phyloP scores from a whole-genome alignment of 2,329 filamentous ascomycete genomes.

The Fusarium sp. region DNA sequence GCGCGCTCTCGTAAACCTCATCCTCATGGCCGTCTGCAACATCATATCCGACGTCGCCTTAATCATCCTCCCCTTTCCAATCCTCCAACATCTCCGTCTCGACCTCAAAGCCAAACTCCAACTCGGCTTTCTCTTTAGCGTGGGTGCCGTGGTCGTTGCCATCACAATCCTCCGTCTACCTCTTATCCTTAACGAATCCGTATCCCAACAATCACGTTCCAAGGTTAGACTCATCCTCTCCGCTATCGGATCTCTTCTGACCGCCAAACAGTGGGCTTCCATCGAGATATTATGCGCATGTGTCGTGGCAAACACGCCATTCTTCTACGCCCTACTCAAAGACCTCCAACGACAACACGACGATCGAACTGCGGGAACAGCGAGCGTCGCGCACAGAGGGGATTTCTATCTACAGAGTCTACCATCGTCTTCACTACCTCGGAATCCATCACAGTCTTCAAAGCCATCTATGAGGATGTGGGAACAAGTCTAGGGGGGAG shows the following conservation, averaged over 20 bases:
- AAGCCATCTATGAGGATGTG: neutral
- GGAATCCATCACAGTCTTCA: neutral
- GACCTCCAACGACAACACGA: slow-evolving; percentile 43
- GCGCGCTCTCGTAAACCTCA: slow-evolving; percentile 41
- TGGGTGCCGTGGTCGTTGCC: slow-evolving; percentile 41
- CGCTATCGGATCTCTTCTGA: neutral
- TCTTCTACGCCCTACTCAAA: slow-evolving; percentile 44
- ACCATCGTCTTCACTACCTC: slow-evolving; percentile 14
- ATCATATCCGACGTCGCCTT: slow-evolving; percentile 44
- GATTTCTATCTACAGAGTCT: slow-evolving; percentile 30
- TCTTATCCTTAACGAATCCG: slow-evolving; percentile 42
- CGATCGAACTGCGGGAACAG: slow-evolving; percentile 24
- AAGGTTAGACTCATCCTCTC: slow-evolving; percentile 29
- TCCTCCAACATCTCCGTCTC: slow-evolving; percentile 38
- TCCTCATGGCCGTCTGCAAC: slow-evolving; percentile 46
- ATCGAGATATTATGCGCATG: slow-evolving; percentile 48
- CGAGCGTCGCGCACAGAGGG: slow-evolving; percentile 4
- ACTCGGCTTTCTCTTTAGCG: slow-evolving; percentile 41
- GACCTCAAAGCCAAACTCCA: slow-evolving; percentile 32
- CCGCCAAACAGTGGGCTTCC: slow-evolving; percentile 42
- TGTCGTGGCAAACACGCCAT: slow-evolving; percentile 45
- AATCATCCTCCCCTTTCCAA: slow-evolving; percentile 46
- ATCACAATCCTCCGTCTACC: slow-evolving; percentile 45
- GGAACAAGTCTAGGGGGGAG: neutral
- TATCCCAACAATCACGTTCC: slow-evolving; percentile 45